phyloP scores from a whole-genome alignment of 495 filamentous ascomycete genomes.

The Trichocladium antarcticum region DNA sequence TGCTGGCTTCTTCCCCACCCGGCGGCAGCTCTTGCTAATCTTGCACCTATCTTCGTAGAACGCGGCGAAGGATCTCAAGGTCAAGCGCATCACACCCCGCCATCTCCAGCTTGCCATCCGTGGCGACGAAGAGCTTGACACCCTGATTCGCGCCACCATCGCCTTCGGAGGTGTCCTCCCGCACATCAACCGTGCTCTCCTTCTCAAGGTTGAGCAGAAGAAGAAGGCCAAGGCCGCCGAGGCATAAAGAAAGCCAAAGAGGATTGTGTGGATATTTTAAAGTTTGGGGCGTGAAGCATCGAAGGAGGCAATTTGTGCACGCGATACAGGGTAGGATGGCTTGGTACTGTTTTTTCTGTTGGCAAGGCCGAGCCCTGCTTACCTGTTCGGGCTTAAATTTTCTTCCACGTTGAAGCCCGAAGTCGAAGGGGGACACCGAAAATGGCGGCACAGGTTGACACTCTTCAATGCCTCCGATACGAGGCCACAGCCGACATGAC shows the following conservation, averaged over 20 bases:
- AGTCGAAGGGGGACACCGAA: background rate
- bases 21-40: background rate
- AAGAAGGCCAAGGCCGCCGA: constrained; percentile 76
- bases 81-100: constrained; percentile 98
- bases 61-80: constrained; percentile 97
- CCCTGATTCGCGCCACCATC: constrained; percentile 92
- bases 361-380: background rate
- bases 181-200: constrained; percentile 93
- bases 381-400: constrained; percentile 4
- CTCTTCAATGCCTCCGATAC: background rate
- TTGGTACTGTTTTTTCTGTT: constrained; percentile 4
- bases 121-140: constrained; percentile 96
- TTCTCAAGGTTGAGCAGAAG: constrained; percentile 99
- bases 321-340: background rate
- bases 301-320: background rate
- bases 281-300: background rate
- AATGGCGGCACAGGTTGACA: background rate
- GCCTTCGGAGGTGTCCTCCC: constrained; percentile 96
- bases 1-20: background rate
- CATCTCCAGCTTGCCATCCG: constrained; percentile 97
- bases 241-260: constrained; percentile 27
- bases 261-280: background rate
- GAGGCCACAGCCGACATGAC: background rate
- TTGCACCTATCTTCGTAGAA: constrained; percentile 44
- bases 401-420: constrained; percentile 3